Base-by-base conservation (phyloP, 352 stramenopile species). In the Globisporangium takayamanum region DNA sequence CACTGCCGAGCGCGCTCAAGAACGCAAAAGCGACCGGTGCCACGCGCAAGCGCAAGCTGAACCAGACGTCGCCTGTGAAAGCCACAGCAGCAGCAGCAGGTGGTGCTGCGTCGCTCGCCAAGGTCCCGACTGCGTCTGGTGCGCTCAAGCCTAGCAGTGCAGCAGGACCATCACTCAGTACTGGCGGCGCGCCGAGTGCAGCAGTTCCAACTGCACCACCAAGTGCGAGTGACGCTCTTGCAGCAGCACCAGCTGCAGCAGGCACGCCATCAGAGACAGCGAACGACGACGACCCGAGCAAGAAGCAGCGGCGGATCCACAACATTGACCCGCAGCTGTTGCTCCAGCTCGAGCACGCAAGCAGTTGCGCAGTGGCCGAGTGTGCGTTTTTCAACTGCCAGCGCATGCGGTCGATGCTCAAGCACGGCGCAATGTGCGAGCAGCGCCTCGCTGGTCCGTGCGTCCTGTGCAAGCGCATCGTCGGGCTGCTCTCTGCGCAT, bases 281-380 rank as follows among this genome's bases (percentile, higher is more conserved):
- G 44, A 22, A 22, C 0, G 59, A 83, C 25, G 85, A 94, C 16
- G 89, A 97, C 33, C 87, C 96, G 56, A 81, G 78, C 52, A 97
- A 97, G 72, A 96, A 98, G 66, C 76, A 84, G 49, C 73, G 87
- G 47, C 81, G 86, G 39, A 94, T 91, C 49, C 77, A 96, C 68
- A 89, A 94, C 59, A 89, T 97, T 28, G 87, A 96, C 52, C 77
- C 91, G 18, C 79, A 95, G 64, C 69, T 95, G 39, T 60, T 96
- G 49, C 57, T 92, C 20, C 88, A 96, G 60, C 61, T 94, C 26
- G 85, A 94, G 53, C 85, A 94, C 63, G 83, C 85, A 15, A 94
- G 85, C 62, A 78, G 71, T 42, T 94, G 85, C 57, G 77, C 76
- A 7, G 54, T 80, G 3, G 58, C 73, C 0, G 84, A 92, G 37